Base-by-base conservation (phyloP, 768 basidiomycete species). In the Boletus pseudo-olivaceus region DNA sequence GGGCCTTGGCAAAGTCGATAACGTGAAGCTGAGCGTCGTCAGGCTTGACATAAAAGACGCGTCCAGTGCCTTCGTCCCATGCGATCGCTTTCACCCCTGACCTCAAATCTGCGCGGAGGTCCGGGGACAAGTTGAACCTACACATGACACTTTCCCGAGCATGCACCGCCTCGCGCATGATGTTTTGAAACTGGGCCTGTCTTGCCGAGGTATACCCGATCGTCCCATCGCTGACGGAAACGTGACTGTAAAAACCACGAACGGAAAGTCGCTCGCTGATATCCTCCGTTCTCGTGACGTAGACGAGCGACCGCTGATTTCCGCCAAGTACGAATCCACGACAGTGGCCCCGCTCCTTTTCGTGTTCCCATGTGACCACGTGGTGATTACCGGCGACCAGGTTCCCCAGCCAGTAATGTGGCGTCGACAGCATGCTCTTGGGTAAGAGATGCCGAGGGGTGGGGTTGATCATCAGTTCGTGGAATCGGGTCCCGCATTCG, bases 41-140 rank as follows among this genome's bases (percentile, higher is more conserved):
- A 12, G 73, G 73, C 32, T 74, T 70, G 42, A 79, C 78, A 7
- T 85, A 68, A 59, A 81, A 80, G 14, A 87, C 73, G 37, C 84
- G 74, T 4, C 85, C 85, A 12, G 80, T 81, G 23, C 76, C 72
- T 65, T 88, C 85, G 56, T 88, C 86, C 82, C 83, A 88, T 7
- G 81, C 73, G 33, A 86, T 76, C 17, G 80, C 74, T n/a, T 69
- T 67, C 34, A 83, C 64, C 9, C 76, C 79, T 4, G 61, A 40
- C 49, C 59, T 33, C 46, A 62, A 38, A 11, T 65, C 60, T 2
- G 44, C 32, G 2, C 61, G 53, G 5, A 70, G 49, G 44, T 69
- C 60, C 2, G 48, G 20, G 2, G 54, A 29, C 41, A 65, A 14
- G 32, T 50, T 49, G 29, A 70, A 69, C 38, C 60, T 68, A 46